Base-by-base conservation (phyloP, 148 eudicot species). In the Fallopia convolvulus region DNA sequence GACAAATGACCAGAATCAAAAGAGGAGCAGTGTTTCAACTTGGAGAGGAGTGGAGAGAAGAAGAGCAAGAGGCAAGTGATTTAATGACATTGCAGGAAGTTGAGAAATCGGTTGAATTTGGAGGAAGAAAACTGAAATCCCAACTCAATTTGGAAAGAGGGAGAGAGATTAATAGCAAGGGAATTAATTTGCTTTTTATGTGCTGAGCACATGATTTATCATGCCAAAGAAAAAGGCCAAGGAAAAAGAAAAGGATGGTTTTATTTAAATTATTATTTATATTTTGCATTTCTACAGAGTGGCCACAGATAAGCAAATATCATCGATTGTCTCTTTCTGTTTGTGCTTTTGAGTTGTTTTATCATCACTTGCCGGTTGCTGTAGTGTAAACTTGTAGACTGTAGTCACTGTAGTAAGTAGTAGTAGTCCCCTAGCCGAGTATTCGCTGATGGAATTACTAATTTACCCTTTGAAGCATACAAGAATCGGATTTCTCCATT, bases 271-370 rank as follows among this genome's bases (percentile, higher is more conserved):
- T 55, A 18, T 4, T 55, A n/a, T 55, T 55, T 50, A 13, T 5
- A 12, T 32, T 61, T 66, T 66, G 41, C 18, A 14, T 66, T 4
- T 36, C 41, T 66, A 17, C 72, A 66, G 72, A 66, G 44, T 32
- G 72, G 72, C 18, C 5, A 66, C 72, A 66, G 72, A 66, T 66
- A 33, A 66, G 72, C 72, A 66, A 66, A 66, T 33, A 61, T 61
- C 39, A 26, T 61, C 36, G 1, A 30, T 30, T 61, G 70, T 61
- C 39, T 10, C 11, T 61, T 61, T 30, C 70, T 30, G 36, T 61
- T 61, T 26, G 36, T 30, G 70, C 70, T 61, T 61, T 61, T 61
- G 39, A 61, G 70, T 26, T 61, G 70, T 26, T 61, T 61, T 39
- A 30, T 26, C 33, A 61, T 26, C 40, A 5, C 17, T 30, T 61